Evolutionary conservation across 331 rosid species (phyloP), one percentile per base, ranked within the genome.

Genomic region (Rosa hybrid): DNA sequence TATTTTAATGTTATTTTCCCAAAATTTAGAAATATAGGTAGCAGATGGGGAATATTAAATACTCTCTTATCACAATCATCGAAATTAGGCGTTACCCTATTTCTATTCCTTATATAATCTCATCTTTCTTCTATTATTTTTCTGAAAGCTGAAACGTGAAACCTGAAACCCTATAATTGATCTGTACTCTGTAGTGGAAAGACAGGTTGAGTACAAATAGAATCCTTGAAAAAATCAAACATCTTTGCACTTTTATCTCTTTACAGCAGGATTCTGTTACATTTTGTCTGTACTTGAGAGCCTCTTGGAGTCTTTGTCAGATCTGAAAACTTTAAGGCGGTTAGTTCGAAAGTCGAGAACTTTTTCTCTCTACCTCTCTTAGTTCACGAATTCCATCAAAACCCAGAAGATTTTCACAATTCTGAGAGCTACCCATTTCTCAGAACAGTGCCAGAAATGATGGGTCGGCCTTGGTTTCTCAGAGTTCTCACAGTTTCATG

Each of bases 391-490:
- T 23, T 78, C 57, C 71, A 39, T 34, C 38, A n/a, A 72, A 84
- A 63, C 74, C 74, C 45, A 23, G 21, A 42, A 27, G 12, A 54
- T 68, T 39, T 70, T 76, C 76, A 63, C 48, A 68, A 72, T 57
- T 87, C 80, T 68, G 83, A 81, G 84, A 20, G 53, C 54, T 18
- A 73, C 90, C 84, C 84, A 65, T 53, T 75, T 81, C 80, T 25
- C 44, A 80, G 44, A 82, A 75, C 17, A 23, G 6, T 44, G 78
- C 53, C 46, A 41, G 42, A 41, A 41, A 72, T 72, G 25, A 94
- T 92, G 98, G 87, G 84, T 80, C 89, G 70, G 12, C 74, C 86
- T 16, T 78, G 81, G 83, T 85, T 92, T 81, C 84, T 79, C 34
- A 25, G 57, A 1, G 13, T 88, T 75, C 88, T 91, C 79, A 74